Base-by-base conservation (phyloP, 176 grass and related monocot species). In the Aegilops speltoides region DNA sequence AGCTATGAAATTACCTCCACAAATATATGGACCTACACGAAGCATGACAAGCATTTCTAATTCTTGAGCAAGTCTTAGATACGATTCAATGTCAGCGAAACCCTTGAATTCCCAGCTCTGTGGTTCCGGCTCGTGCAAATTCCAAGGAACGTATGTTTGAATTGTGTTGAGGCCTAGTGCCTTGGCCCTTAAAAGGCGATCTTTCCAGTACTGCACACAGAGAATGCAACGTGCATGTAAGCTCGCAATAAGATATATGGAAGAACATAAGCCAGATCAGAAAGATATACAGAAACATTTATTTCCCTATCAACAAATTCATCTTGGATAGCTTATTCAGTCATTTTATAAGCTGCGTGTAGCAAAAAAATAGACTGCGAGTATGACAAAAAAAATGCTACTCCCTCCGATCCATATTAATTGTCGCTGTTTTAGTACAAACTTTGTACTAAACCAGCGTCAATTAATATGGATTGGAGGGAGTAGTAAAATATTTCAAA, bases 91-190 rank as follows among this genome's bases (percentile, higher is more conserved):
- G 67, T 95, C 90, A 23, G 88, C 76, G 45, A 95, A 89, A 22
- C 91, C 91, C 46, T 84, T 86, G 79, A 98, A 98, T 28, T 75
- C 77, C 93, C 92, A 95, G 64, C 63, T 94, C 73, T 54, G 64
- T 0, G 90, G 96, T 52, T 88, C 83, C 84, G 93, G 90, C 81
- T 96, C 96, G 64, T 98, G 93, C 78, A 96, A 82, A 87, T 96
- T 96, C 96, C 96, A 98, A 79, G 93, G 96, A 86, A 98, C 86
- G 77, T 94, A 98, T 36, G 96, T 98, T 85, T 98, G 96, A 31
- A 98, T 96, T 57, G 93, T 89, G 82, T 96, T 96, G 85, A 98
- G 91, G 15, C 96, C 96, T 33, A 96, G 86, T 77, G 93, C 93
- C 77, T 96, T 96, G 45, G 96, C 92, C 84, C 93, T 93, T 86